Conservation (phyloP, 75 land plant species). For the Sequoiadendron giganteum region DNA sequence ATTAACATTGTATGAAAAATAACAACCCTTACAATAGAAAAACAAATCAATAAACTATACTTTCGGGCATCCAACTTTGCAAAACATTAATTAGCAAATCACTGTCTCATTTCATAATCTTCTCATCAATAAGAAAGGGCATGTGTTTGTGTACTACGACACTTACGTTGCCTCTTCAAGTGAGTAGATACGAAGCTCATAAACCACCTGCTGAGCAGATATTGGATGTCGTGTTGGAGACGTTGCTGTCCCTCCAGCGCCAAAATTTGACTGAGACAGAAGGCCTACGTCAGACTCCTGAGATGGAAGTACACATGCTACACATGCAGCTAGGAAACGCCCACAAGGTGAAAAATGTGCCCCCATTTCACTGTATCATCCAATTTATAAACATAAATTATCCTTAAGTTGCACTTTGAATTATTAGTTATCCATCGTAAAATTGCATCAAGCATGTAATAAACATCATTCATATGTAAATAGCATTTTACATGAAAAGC, state of each 20-base stretch:
- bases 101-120: neutral
- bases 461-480: neutral
- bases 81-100: neutral
- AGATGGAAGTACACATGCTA: conserved; percentile 81
- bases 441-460: neutral
- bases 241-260: conserved; percentile 39
- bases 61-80: neutral
- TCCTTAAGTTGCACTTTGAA: neutral
- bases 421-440: neutral
- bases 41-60: neutral
- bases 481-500: neutral
- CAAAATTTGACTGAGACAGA: conserved; percentile 30
- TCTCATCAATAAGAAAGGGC: neutral
- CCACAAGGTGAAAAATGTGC: conserved; percentile 99
- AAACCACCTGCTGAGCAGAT: conserved; percentile 80
- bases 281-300: conserved; percentile 58
- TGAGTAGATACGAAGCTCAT: conserved; percentile 94
- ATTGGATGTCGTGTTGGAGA: conserved; percentile 92
- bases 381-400: neutral
- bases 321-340: conserved; percentile 88
- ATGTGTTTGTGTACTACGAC: neutral
- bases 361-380: conserved; percentile 87
- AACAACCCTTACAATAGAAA: neutral
- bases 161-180: conserved; percentile 84
- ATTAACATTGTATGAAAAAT: neutral